phyloP scores from a whole-genome alignment of 2,329 filamentous ascomycete genomes.

The Hypomyces perniciosus region DNA sequence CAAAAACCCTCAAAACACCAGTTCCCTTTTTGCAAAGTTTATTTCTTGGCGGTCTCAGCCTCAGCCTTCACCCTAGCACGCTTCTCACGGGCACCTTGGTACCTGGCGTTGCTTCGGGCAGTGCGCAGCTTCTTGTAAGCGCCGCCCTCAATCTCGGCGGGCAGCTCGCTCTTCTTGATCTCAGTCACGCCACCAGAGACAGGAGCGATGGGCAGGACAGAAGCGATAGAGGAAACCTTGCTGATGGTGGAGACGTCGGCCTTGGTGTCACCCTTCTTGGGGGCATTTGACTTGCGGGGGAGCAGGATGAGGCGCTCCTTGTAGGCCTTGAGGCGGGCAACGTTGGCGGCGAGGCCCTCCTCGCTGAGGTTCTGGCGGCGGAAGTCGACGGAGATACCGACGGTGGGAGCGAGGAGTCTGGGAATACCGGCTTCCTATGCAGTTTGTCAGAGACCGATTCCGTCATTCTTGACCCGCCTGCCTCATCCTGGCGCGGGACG shows the following conservation, averaged over 20 bases:
- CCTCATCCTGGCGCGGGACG: neutral
- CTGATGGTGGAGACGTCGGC: constrained; percentile 68
- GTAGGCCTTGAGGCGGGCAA: constrained; percentile 97
- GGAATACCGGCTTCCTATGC: constrained; percentile 88
- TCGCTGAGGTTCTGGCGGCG: constrained; percentile 96
- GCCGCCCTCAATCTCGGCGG: constrained; percentile 69
- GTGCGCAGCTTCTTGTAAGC: constrained; percentile 83
- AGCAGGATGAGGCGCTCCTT: constrained; percentile 94
- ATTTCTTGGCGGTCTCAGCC: constrained; percentile 82
- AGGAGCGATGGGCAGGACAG: constrained; percentile 68
- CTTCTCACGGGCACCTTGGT: constrained; percentile 85
- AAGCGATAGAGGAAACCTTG: constrained; percentile 41
- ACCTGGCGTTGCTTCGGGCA: constrained; percentile 75
- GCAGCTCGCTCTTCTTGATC: constrained; percentile 77
- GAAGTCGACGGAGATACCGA: constrained; percentile 94
- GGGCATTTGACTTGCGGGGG: constrained; percentile 88
- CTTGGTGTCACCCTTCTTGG: constrained; percentile 89
- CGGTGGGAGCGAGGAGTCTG: constrained; percentile 87
- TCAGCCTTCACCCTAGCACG: constrained; percentile 81
- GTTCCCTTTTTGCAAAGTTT: constrained; percentile 39
- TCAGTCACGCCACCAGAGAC: constrained; percentile 59
- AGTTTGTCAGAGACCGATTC: constrained; percentile 27
- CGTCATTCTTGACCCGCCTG: neutral
- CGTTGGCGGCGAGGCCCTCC: constrained; percentile 91
- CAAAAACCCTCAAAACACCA: constrained; percentile 38